Evolutionary conservation across 2,329 filamentous ascomycete species (phyloP), one percentile per base, ranked within the genome.

Genomic region (Ustulina deusta): DNA sequence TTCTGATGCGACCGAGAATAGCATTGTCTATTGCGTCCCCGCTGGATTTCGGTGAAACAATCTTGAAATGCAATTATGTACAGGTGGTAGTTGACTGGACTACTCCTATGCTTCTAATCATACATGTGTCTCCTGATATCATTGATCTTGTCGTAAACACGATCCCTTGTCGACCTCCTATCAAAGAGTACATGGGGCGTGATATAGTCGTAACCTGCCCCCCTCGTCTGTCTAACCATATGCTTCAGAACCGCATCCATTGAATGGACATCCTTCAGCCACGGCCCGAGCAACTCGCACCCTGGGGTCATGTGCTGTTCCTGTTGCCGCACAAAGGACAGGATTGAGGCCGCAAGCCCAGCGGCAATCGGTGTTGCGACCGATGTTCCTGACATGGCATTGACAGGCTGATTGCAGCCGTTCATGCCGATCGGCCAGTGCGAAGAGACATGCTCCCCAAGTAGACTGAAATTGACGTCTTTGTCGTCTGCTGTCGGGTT

Each of bases 81-180:
- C 29, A 7, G 29, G 29, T 32, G 29, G 3, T 32, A 36, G 10
- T 36, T 36, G 34, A 36, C 34, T 13, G 10, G 11, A 36, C 34
- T 36, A 36, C 34, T 36, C 11, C 6, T 6, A 36, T 25, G 29
- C 17, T 61, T 29, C 32, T 61, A 62, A 6, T 54, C 27, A 25
- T 62, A 62, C 59, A 62, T 62, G 59, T 32, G 22, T 17, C 15
- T 62, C 15, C 22, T 62, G 59, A 62, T 54, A 54, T 62, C 59
- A 3, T 46, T 62, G 48, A 62, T 62, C 34, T 36, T 32, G 15
- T 36, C 32, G 25, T 62, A 62, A 17, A 54, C 34, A 52, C 34
- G n/a, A 17, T 44, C 46, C 34, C 34, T 42, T 42, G 59, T 32
- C 4, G 36, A 62, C 13, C 15, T n/a, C 2, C 3, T 44, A 38